A percentile compares a stretch with the other conserved stretches of the same genome.
Conservation (phyloP, 2,329 filamentous ascomycete species). For the Neonectria hederae region DNA sequence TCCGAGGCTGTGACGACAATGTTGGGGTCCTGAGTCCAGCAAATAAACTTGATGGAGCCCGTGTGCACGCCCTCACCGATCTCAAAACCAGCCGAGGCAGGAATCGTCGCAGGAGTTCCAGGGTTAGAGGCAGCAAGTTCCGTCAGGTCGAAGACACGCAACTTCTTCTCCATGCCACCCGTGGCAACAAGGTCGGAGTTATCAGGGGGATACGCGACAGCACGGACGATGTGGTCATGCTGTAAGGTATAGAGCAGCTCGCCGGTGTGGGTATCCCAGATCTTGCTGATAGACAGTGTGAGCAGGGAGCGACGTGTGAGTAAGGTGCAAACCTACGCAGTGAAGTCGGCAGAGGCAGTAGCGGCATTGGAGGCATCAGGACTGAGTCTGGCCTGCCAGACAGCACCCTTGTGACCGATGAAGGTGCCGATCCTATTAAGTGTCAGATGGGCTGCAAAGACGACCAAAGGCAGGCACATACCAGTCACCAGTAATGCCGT, state of each 20-base stretch:
- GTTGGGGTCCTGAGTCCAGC: slow-evolving; percentile 91
- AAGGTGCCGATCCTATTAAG: slow-evolving; percentile 92
- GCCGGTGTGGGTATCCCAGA: slow-evolving; percentile 97
- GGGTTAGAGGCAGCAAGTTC: slow-evolving; percentile 59
- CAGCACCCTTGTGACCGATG: slow-evolving; percentile 96
- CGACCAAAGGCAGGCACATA: slow-evolving; percentile 49
- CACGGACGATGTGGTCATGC: slow-evolving; percentile 94
- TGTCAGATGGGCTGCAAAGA: slow-evolving; percentile 26
- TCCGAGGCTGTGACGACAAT: slow-evolving; percentile 91
- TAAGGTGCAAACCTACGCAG: slow-evolving; percentile 69
- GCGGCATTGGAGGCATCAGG: slow-evolving; percentile 88
- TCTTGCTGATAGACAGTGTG: slow-evolving; percentile 71
- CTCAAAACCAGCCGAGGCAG: slow-evolving; percentile 77
- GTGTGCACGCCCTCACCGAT: slow-evolving; percentile 86
- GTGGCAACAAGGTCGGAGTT: slow-evolving; percentile 88
- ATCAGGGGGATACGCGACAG: slow-evolving; percentile 87
- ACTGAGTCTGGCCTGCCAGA: slow-evolving; percentile 94
- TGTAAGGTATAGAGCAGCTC: slow-evolving; percentile 87
- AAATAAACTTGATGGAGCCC: slow-evolving; percentile 93
- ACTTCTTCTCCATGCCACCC: slow-evolving; percentile 94
- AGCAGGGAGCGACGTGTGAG: neutral
- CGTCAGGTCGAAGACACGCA: slow-evolving; percentile 90
- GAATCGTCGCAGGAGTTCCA: slow-evolving; percentile 57
- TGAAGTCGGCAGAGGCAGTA: slow-evolving; percentile 95
- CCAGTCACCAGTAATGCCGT: slow-evolving; percentile 96